Conservation (phyloP, 2,329 filamentous ascomycete species). For the Penicillium sp. region DNA sequence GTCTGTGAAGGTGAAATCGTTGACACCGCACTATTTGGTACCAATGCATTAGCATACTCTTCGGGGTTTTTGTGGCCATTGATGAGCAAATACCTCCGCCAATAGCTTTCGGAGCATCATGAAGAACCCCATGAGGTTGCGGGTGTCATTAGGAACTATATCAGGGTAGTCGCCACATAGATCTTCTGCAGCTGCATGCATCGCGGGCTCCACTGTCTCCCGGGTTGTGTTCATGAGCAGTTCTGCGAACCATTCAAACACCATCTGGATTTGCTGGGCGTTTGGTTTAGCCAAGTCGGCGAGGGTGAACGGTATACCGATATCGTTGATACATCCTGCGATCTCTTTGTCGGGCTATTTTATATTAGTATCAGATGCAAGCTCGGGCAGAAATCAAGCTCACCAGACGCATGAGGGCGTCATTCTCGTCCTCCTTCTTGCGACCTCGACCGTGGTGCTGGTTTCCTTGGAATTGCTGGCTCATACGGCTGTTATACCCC, state of each 20-base stretch:
- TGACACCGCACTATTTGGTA: slow-evolving; percentile 70
- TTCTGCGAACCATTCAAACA: slow-evolving; percentile 97
- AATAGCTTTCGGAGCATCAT: slow-evolving; percentile 76
- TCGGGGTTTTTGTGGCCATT: background rate
- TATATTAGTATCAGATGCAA: background rate
- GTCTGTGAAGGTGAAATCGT: slow-evolving; percentile 91
- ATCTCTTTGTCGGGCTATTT: slow-evolving; percentile 71
- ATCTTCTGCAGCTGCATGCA: slow-evolving; percentile 88
- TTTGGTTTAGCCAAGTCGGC: slow-evolving; percentile 92
- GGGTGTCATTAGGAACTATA: slow-evolving; percentile 79
- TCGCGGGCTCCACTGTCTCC: slow-evolving; percentile 89
- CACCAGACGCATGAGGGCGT: slow-evolving; percentile 59
- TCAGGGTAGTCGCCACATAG: slow-evolving; percentile 82
- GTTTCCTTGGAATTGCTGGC: slow-evolving; percentile 52
- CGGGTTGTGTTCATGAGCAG: slow-evolving; percentile 90
- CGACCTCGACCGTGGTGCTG: slow-evolving; percentile 49
- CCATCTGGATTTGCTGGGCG: slow-evolving; percentile 89
- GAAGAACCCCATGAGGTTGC: slow-evolving; percentile 96
- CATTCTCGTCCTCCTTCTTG: slow-evolving; percentile 59
- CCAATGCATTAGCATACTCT: background rate
- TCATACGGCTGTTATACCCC: slow-evolving; percentile 55
- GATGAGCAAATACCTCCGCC: slow-evolving; percentile 53
- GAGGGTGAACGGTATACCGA: slow-evolving; percentile 83
- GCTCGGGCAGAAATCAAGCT: slow-evolving; percentile 18
- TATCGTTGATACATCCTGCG: slow-evolving; percentile 94